These are phyloP conservation scores for Paramyrothecium sp. DNA, from an alignment of 2,329 filamentous ascomycete genomes.

Conservation along the genomic window DNA sequence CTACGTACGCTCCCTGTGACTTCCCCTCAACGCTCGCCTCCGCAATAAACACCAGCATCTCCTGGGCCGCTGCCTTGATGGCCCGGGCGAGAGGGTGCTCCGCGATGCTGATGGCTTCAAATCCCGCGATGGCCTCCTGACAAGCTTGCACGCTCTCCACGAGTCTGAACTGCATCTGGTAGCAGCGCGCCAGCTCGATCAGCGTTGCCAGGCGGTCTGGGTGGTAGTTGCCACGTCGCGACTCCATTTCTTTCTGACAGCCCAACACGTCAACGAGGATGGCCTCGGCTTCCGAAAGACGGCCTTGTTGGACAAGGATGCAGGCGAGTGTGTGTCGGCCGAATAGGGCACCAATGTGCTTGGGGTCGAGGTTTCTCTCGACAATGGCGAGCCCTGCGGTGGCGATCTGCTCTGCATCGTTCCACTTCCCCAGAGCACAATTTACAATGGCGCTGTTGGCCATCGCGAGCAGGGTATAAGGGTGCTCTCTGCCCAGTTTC, in stretches of 20 bases:
- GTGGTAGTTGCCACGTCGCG: slow-evolving; percentile 6
- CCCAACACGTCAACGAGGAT: slow-evolving; percentile 1
- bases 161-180: slow-evolving; percentile 3
- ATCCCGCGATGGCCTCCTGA: not conserved
- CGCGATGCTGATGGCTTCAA: not conserved
- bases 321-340: slow-evolving; percentile 10
- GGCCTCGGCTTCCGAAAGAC: slow-evolving; percentile 1
- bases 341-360: slow-evolving; percentile 10
- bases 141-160: not conserved
- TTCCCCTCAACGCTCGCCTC: too few relatives aligned
- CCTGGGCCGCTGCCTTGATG: not conserved
- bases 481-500: slow-evolving; percentile 9
- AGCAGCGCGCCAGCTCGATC: slow-evolving; percentile 10
- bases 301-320: slow-evolving; percentile 4
- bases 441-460: slow-evolving; percentile 9
- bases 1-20: not conserved
- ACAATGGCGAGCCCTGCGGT: slow-evolving; percentile 1
- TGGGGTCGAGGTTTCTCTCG: not conserved
- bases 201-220: slow-evolving; percentile 10
- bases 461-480: slow-evolving; percentile 8
- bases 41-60: not conserved
- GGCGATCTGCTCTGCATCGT: not conserved
- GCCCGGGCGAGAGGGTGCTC: not conserved
- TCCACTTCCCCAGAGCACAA: slow-evolving; percentile 1
- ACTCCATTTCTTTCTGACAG: slow-evolving; percentile 6